A percentile compares a stretch with the other conserved stretches of the same genome.
Evolutionary conservation across 192 early-diverging fungal species (phyloP).

Genomic region (Mortierella alpina): DNA sequence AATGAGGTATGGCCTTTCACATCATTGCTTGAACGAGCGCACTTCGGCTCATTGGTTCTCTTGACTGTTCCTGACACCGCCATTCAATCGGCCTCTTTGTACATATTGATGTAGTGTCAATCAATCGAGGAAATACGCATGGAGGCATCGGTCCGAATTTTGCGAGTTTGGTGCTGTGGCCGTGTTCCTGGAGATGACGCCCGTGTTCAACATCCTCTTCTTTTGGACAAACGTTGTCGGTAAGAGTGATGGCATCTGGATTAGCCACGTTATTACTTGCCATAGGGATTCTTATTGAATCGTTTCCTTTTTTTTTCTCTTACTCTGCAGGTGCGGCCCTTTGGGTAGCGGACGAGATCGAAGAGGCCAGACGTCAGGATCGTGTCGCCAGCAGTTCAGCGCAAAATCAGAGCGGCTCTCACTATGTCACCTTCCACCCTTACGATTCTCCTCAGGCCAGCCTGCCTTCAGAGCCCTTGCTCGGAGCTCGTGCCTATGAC

Average conservation of each 20-base stretch:
- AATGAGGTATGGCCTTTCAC: slow-evolving; percentile 12
- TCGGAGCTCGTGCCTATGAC: slow-evolving; percentile 21
- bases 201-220: slow-evolving; percentile 70
- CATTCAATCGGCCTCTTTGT: background rate
- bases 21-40: background rate
- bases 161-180: slow-evolving; percentile 62
- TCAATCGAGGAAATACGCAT: slow-evolving; percentile 61
- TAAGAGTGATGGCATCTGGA: slow-evolving; percentile 1
- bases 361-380: slow-evolving; percentile 51
- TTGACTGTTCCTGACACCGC: background rate
- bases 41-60: background rate
- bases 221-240: slow-evolving; percentile 79
- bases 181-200: slow-evolving; percentile 70
- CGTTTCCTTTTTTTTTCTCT: background rate
- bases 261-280: too few species aligned
- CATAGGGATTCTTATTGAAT: background rate
- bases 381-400: slow-evolving; percentile 33
- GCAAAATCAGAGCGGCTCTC: slow-evolving; percentile 20
- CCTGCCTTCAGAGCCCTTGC: slow-evolving; percentile 35
- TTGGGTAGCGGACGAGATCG: slow-evolving; percentile 72
- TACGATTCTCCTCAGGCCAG: slow-evolving; percentile 33
- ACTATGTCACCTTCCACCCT: slow-evolving; percentile 50
- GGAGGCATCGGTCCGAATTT: slow-evolving; percentile 52
- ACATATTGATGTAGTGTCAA: slow-evolving; percentile 30
- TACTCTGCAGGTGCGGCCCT: slow-evolving; percentile 38